Conservation (phyloP, 73 alveolate genomes). For the Breviolum minutum region DNA sequence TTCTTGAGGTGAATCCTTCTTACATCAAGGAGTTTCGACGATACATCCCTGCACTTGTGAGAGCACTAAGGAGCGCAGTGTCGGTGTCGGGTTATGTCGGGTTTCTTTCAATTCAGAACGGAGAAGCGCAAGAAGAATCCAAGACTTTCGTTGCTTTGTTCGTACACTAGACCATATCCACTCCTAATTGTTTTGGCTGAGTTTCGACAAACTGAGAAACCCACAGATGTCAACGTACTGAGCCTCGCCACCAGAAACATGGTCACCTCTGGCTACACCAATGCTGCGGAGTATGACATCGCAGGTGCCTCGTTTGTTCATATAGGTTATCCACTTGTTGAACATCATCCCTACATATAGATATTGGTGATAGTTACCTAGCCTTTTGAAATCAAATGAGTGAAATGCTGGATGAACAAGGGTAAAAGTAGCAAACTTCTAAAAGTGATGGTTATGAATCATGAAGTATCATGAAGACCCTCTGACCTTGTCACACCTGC, state of each 20-base stretch:
- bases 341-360: no score
- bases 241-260: slow-evolving; percentile 96
- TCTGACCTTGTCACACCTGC: no score
- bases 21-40: slow-evolving; percentile 97
- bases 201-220: not conserved
- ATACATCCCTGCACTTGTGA: slow-evolving; percentile 98
- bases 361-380: no score
- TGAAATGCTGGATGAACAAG: no score
- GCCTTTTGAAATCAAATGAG: no score
- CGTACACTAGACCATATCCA: no score
- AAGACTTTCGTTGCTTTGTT: no score
- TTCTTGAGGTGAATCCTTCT: slow-evolving; percentile 78
- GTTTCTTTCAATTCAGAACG: not conserved
- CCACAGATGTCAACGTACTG: not conserved
- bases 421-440: no score
- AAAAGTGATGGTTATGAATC: no score
- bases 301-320: not conserved
- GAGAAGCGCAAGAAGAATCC: not conserved
- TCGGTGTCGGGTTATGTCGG: not conserved
- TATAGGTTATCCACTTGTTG: no score
- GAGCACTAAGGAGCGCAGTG: slow-evolving; percentile 19
- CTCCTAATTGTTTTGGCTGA: not conserved
- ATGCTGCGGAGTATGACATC: slow-evolving; percentile 96
- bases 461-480: no score
- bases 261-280: slow-evolving; percentile 98